These are phyloP conservation scores for Penicillium verrucosum DNA, from an alignment of 2,329 filamentous ascomycete genomes.

Conservation along the genomic window DNA sequence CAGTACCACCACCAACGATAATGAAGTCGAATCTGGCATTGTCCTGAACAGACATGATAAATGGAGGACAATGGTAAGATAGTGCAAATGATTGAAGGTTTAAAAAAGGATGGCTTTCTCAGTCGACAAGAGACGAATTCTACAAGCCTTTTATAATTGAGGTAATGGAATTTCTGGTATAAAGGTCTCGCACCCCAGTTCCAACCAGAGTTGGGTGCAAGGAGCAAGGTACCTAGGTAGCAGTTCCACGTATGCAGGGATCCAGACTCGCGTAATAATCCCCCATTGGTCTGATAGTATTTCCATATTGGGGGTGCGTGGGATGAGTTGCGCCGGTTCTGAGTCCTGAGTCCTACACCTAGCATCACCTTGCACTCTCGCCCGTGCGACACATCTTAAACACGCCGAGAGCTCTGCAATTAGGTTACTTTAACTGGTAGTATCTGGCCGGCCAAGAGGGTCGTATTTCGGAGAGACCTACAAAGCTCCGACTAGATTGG, in stretches of 20 bases:
- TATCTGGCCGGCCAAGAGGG: background rate
- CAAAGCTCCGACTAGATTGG: background rate
- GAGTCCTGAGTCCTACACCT: background rate
- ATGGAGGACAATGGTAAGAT: background rate
- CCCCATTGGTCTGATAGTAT: background rate
- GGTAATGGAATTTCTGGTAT: background rate
- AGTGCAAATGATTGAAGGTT: background rate
- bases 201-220: background rate
- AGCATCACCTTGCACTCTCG: background rate
- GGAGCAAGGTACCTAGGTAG: background rate
- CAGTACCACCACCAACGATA: constrained; percentile 38
- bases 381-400: no score
- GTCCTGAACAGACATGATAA: constrained; percentile 1
- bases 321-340: background rate
- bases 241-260: background rate
- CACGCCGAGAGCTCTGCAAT: no score
- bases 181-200: background rate
- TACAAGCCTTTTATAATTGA: background rate
- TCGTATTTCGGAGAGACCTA: background rate
- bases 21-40: constrained; percentile 31
- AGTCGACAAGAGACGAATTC: background rate
- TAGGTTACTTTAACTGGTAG: no score
- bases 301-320: background rate
- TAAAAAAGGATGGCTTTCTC: background rate
- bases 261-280: background rate